Percentiles rank a stretch among this genome's conserved stretches.
These are phyloP conservation scores for Venturia oleaginea DNA, from an alignment of 2,329 filamentous ascomycete genomes.

Conservation along the genomic window DNA sequence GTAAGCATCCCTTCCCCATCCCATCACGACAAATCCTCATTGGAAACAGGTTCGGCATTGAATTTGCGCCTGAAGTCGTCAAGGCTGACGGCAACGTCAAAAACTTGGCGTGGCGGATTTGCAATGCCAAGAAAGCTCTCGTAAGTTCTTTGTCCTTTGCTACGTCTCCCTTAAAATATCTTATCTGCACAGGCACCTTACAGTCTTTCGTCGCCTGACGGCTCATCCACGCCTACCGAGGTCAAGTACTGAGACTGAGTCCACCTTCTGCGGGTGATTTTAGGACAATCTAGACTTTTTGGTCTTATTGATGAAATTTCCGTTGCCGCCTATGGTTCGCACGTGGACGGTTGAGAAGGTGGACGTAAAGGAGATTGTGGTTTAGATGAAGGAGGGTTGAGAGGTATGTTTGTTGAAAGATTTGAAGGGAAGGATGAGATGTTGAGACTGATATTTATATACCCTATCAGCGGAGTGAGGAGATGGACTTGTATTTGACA, in stretches of 20 bases:
- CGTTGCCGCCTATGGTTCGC: background rate
- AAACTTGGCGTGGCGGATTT: slow-evolving; percentile 89
- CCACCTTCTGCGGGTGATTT: background rate
- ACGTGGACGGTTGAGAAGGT: background rate
- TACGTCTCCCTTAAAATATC: background rate
- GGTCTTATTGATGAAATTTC: background rate
- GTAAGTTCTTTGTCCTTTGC: slow-evolving; percentile 44
- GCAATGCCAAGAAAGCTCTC: slow-evolving; percentile 89
- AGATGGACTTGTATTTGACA: background rate
- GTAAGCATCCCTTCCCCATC: slow-evolving; percentile 38
- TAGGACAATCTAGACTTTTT: background rate
- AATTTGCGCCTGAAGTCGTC: slow-evolving; percentile 88
- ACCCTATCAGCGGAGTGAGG: background rate
- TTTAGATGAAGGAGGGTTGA: background rate
- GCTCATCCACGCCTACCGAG: slow-evolving; percentile 9
- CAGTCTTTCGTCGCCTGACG: slow-evolving; percentile 7
- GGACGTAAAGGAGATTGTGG: too few relatives aligned
- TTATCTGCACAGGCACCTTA: slow-evolving; percentile 9
- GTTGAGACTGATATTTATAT: background rate
- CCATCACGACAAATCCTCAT: background rate
- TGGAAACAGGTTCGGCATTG: slow-evolving; percentile 66
- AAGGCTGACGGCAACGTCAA: slow-evolving; percentile 82
- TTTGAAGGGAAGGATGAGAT: background rate
- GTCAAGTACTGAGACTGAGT: background rate
- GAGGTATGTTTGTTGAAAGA: background rate